Conservation (phyloP, 2,329 filamentous ascomycete species). For the Ophiocordyceps robertsii region DNA sequence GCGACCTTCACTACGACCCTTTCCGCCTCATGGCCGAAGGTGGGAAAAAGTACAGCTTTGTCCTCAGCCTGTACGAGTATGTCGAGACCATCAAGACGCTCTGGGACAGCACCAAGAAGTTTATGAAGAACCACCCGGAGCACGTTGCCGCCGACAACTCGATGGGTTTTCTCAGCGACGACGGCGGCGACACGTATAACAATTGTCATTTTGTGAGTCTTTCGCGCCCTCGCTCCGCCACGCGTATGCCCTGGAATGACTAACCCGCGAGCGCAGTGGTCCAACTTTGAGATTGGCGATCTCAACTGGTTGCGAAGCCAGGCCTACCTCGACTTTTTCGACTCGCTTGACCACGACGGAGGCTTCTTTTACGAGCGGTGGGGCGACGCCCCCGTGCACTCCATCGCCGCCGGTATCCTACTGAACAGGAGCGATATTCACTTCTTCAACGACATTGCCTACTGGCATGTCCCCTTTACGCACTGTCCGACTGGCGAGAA, state of each 20-base stretch:
- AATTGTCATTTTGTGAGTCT: conserved; percentile 81
- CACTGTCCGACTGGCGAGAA: conserved; percentile 92
- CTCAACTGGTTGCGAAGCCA: conserved; percentile 86
- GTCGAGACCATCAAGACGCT: conserved; percentile 90
- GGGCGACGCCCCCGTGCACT: conserved; percentile 96
- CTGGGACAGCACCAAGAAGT: conserved; percentile 91
- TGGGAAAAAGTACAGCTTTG: conserved; percentile 97
- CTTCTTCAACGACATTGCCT: conserved; percentile 98
- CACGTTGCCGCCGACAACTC: conserved; percentile 76
- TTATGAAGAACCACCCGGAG: conserved; percentile 81
- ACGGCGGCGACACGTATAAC: conserved; percentile 86
- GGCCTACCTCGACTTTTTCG: conserved; percentile 83
- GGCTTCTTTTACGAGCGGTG: conserved; percentile 99
- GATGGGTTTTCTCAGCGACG: conserved; percentile 83
- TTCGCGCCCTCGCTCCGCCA: not conserved
- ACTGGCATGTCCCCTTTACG: conserved; percentile 95
- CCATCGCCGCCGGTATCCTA: conserved; percentile 81
- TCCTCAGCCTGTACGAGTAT: conserved; percentile 92
- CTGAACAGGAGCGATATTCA: conserved; percentile 89
- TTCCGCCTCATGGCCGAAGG: conserved; percentile 95
- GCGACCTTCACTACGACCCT: conserved; percentile 88
- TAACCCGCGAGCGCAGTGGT: conserved; percentile 52
- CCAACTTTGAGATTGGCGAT: conserved; percentile 95
- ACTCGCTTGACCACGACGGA: conserved; percentile 74
- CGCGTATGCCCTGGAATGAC: not conserved